Evolutionary conservation across 208 protist species (phyloP).

Genomic region (Porcisia hertigi): DNA sequence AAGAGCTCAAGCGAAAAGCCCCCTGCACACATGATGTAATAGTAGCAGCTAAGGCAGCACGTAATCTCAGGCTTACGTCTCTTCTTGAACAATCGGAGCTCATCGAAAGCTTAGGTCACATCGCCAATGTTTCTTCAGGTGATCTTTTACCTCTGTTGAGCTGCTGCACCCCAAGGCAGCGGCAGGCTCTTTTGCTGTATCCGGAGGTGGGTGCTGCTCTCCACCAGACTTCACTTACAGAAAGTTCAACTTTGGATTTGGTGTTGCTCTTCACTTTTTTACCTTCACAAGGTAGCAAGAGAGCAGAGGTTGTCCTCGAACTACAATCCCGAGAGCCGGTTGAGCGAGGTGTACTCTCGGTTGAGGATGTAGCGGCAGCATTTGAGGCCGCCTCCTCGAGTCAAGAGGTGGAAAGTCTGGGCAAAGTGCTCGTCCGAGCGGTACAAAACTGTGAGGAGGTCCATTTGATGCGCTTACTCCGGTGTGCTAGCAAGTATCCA

Average conservation of each 20-base stretch:
- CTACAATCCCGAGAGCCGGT: constrained; percentile 16
- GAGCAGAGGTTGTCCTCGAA: constrained; percentile 2
- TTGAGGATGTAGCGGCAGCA: constrained; percentile 56
- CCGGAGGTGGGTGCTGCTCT: background rate
- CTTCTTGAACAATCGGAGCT: constrained; percentile 18
- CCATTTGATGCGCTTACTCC: constrained; percentile 64
- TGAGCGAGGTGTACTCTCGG: constrained; percentile 13
- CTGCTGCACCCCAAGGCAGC: constrained; percentile 21
- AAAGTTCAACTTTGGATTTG: constrained; percentile 7
- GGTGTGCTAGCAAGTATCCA: constrained; percentile 28
- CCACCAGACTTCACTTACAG: background rate
- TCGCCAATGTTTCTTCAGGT: constrained; percentile 5
- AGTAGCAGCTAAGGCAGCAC: constrained; percentile 18
- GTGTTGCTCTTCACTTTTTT: constrained; percentile 21
- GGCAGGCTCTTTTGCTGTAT: constrained; percentile 4
- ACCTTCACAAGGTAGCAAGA: background rate
- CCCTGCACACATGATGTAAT: constrained; percentile 11
- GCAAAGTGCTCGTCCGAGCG: constrained; percentile 29
- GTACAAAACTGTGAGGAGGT: constrained; percentile 42
- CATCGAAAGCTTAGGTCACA: background rate
- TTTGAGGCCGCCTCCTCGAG: constrained; percentile 38
- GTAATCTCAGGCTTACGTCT: constrained; percentile 10
- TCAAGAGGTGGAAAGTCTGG: constrained; percentile 40
- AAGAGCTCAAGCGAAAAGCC: constrained; percentile 7
- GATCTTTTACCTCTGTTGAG: constrained; percentile 19